Evolutionary conservation across 345 rosid genomes (phyloP), one percentile per base, ranked within the genome.

Genomic region (Syzygium aromaticum): DNA sequence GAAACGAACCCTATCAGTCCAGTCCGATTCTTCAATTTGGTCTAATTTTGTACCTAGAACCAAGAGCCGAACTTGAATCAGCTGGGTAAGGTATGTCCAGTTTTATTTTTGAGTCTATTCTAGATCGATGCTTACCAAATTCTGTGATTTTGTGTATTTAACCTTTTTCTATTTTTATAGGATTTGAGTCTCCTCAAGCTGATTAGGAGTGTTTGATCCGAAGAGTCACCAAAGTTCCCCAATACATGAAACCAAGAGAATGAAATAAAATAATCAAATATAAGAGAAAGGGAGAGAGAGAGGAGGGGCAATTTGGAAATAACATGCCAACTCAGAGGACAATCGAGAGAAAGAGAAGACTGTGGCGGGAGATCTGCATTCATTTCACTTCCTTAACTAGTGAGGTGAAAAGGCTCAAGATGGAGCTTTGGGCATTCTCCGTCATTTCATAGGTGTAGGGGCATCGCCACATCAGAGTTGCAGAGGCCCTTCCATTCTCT

Each of bases 1-100:
- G 43, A 8, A 67, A 67, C 9, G 1, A 17, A 30, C 23, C 46
- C 2, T 8, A 1, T 67, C 3, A 0, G 2, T 61, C 73, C n/a
- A 12, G 1, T 56, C 9, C 8, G 2, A 22, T 56, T 56, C 61
- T 56, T 56, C 73, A 6, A 12, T 61, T 14, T 28, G 8, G 3
- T 61, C 33, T 5, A 2, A 2, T n/a, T 61, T 3, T 3, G 0
- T 3, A n/a, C 73, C 17, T 5, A 61, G 33, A 5, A 61, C 3
- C 5, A 8, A 3, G 19, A 61, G n/a, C 19, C 0, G 0, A 17
- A 61, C 15, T 27, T n/a, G 33, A 61, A n/a, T 27, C 7, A 2
- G 16, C 17, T 3, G 0, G 4, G 9, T 14, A 14, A 6, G 38
- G 1, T 63, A 0, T 4, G 19, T 63, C 2, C 0, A 63, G 3